Conservation (phyloP, 345 rosid genomes). For the Chamaenerion angustifolium region DNA sequence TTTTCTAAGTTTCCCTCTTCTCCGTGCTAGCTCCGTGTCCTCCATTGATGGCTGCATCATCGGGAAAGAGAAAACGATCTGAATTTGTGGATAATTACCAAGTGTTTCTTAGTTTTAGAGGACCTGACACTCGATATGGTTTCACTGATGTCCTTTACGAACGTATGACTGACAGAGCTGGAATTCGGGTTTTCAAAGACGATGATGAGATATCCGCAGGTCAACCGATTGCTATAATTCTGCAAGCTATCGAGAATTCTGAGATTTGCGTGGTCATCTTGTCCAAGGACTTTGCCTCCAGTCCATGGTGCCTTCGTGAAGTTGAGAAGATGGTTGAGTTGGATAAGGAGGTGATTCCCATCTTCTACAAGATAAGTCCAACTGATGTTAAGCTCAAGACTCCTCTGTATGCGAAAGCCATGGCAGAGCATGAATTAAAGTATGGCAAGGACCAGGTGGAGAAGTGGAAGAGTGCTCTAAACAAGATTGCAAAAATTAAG, state of each 20-base stretch:
- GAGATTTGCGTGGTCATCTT: background rate
- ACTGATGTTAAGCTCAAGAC: background rate
- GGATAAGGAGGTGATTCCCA: background rate
- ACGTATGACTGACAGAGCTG: background rate
- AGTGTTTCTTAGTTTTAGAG: constrained; percentile 1
- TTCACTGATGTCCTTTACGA: background rate
- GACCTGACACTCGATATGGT: background rate
- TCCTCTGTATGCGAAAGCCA: background rate
- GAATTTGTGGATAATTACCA: background rate
- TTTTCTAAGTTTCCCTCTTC: too few species aligned
- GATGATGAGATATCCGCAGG: background rate
- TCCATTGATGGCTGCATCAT: too few species aligned
- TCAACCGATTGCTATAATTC: background rate
- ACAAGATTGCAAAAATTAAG: background rate
- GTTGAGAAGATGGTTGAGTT: background rate
- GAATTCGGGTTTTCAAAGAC: background rate
- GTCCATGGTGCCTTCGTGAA: background rate
- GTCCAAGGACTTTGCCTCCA: background rate
- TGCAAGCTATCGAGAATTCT: background rate
- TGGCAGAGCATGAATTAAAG: background rate
- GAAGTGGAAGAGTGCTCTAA: background rate
- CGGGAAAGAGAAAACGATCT: too few species aligned
- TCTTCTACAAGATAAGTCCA: background rate
- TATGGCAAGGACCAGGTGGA: background rate
- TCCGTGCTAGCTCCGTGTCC: too few species aligned